Evolutionary conservation across 495 filamentous ascomycete species (phyloP).

Genomic region (Trichoderma gamsii): DNA sequence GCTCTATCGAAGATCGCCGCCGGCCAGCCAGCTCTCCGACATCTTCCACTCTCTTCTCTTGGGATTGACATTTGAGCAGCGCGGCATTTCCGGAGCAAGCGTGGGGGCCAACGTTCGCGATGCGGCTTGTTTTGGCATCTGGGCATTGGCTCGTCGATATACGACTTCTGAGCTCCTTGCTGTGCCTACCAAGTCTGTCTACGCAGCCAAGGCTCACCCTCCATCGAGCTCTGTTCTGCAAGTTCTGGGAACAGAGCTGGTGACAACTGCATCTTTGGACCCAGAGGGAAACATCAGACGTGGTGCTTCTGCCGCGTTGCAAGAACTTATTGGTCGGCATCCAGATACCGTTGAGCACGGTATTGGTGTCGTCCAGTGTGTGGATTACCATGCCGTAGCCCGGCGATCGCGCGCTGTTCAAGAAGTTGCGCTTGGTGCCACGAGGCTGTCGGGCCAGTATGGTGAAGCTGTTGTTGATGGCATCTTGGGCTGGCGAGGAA

Average conservation of each 20-base stretch:
- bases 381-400: slow-evolving; percentile 91
- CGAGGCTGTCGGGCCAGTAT: slow-evolving; percentile 58
- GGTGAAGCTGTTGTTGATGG: slow-evolving; percentile 62
- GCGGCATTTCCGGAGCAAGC: slow-evolving; percentile 70
- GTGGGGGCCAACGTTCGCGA: slow-evolving; percentile 93
- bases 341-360: slow-evolving; percentile 75
- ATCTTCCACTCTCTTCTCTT: slow-evolving; percentile 65
- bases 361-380: slow-evolving; percentile 75
- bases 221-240: slow-evolving; percentile 56
- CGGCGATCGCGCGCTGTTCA: slow-evolving; percentile 74
- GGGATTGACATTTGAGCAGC: slow-evolving; percentile 79
- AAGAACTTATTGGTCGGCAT: slow-evolving; percentile 90
- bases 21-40: slow-evolving; percentile 56
- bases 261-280: slow-evolving; percentile 79
- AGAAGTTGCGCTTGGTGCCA: slow-evolving; percentile 63
- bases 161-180: slow-evolving; percentile 68
- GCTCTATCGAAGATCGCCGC: slow-evolving; percentile 70
- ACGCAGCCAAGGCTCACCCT: slow-evolving; percentile 25
- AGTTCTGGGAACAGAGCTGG: slow-evolving; percentile 68
- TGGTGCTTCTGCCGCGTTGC: slow-evolving; percentile 85
- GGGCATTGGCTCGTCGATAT: slow-evolving; percentile 85
- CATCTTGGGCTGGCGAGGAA: slow-evolving; percentile 81
- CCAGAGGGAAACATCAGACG: slow-evolving; percentile 87
- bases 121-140: slow-evolving; percentile 92
- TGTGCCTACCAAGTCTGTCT: slow-evolving; percentile 41